A percentile compares a stretch with the other conserved stretches of the same genome.
Conservation (phyloP, 495 filamentous ascomycete genomes). For the Haplographium delicatum region DNA sequence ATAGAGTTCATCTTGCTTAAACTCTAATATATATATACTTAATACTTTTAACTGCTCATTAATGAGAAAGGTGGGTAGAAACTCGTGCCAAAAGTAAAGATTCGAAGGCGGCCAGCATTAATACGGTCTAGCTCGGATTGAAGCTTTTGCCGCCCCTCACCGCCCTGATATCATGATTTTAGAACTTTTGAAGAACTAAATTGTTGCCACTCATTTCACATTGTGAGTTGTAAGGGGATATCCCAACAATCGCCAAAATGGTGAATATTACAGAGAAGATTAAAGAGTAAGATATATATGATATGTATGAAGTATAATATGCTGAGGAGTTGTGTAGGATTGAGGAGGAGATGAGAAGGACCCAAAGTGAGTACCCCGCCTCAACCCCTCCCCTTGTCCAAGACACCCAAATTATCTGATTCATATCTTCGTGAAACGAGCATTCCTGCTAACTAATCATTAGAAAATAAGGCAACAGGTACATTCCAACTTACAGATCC, state of each 20-base stretch:
- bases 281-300: conserved; percentile 68
- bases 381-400: conserved; percentile 9
- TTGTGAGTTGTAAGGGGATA: neutral
- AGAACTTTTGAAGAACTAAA: neutral
- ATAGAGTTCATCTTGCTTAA: too few relatives aligned
- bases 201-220: neutral
- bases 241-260: conserved; percentile 60
- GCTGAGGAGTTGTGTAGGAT: conserved; percentile 56
- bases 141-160: conserved; percentile 6
- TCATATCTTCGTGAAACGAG: too few relatives aligned
- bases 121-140: neutral
- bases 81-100: neutral
- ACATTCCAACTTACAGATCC: conserved; percentile 23
- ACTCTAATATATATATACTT: too few relatives aligned
- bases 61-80: neutral
- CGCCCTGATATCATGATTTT: conserved; percentile 3
- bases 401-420: too few relatives aligned
- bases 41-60: too few relatives aligned
- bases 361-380: conserved; percentile 66
- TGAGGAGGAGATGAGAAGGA: conserved; percentile 98
- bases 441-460: neutral
- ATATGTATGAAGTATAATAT: neutral
- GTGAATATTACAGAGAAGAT: conserved; percentile 99
- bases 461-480: conserved; percentile 99
- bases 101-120: neutral